Evolutionary conservation across 176 grass and related monocot species (phyloP), one percentile per base, ranked within the genome.

Genomic region (Phoenix roebelenii): DNA sequence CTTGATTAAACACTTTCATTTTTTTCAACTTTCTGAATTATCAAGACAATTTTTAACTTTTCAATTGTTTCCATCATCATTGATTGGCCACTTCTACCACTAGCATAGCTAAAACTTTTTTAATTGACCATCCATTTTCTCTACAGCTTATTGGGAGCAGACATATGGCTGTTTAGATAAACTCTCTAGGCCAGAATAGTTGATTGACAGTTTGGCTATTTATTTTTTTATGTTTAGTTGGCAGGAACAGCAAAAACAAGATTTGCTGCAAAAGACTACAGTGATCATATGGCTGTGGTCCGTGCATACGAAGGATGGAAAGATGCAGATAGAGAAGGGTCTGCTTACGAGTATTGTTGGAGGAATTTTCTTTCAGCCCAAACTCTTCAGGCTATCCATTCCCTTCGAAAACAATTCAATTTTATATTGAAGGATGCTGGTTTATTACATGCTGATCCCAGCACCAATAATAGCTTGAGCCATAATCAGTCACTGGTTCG

Each of bases 301-400:
- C 72, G 92, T 56, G 92, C 92, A 77, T 97, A 83, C 44, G 87
- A 97, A 82, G 92, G 92, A 85, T 97, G 86, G 83, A 97, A 97
- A 76, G 87, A 90, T 85, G 83, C 92, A 64, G 92, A 97, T 66
- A 88, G 84, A 72, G 92, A 91, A 80, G 84, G 92, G 17, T 88
- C 87, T 55, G 61, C 78, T 80, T 97, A 97, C 68, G 92, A 97
- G 67, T 97, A 97, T 51, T 97, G 92, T 32, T 97, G 92, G 87
- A 86, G 84, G 69, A 97, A 91, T 73, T 91, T 91, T 32, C 87
- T 91, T 65, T 97, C 92, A 58, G 73, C 81, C 66, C 92, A 91
- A 77, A 97, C 92, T 67, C 81, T 97, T 50, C 92, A 97, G 71
- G 87, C 92, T 15, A 97, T 91, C 57, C 87, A 97, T 69, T 88